Evolutionary conservation across 257 asterid genomes (phyloP).

Genomic region (Paraleonurus japonicus): DNA sequence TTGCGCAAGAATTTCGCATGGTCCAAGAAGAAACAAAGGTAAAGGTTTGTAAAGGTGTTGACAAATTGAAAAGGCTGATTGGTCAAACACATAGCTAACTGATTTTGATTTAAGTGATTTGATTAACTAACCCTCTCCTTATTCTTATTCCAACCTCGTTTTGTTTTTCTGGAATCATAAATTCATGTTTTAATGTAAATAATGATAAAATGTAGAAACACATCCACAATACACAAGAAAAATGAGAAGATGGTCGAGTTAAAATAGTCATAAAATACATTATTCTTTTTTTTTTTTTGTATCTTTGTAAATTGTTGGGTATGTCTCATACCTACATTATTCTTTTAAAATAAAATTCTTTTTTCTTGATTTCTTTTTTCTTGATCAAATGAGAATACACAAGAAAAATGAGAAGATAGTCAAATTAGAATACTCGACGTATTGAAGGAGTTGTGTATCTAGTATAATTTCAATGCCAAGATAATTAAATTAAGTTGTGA

Average conservation of each 20-base stretch:
- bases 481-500: too few relatives aligned
- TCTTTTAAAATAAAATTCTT: too few relatives aligned
- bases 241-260: not conserved
- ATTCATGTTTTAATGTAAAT: not conserved
- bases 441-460: not conserved
- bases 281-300: too few relatives aligned
- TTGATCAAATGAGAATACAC: too few relatives aligned
- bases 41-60: conserved; percentile 33
- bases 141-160: not conserved
- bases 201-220: not conserved
- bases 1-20: conserved; percentile 46
- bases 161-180: not conserved
- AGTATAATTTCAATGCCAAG: not conserved
- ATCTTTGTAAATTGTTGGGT: too few relatives aligned
- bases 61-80: conserved; percentile 29
- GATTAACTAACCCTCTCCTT: conserved; percentile 17
- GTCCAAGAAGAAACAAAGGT: conserved; percentile 33
- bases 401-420: too few relatives aligned
- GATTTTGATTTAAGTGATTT: conserved; percentile 21
- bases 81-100: conserved; percentile 49
- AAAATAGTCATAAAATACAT: too few relatives aligned
- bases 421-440: not conserved
- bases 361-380: too few relatives aligned
- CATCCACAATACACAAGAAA: too few relatives aligned
- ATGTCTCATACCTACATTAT: too few relatives aligned